phyloP scores from a whole-genome alignment of 2,329 filamentous ascomycete genomes.

The Fusarium burgessii region DNA sequence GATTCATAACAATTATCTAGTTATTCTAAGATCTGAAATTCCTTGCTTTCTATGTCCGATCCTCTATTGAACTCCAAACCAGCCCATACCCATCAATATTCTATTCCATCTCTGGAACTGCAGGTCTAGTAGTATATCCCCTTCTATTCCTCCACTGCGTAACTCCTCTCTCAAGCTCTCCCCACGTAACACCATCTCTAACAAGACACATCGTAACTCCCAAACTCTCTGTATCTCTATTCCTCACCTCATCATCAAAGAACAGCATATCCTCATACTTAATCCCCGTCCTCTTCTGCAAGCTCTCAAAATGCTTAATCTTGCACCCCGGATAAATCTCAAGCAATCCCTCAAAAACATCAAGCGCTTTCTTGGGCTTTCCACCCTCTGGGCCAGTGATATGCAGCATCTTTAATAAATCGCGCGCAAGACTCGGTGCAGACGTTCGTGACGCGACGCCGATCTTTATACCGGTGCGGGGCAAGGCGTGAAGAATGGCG shows the following conservation, averaged over 20 bases:
- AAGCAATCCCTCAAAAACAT: slow-evolving; percentile 69
- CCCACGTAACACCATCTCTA: slow-evolving; percentile 79
- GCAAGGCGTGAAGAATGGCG: slow-evolving; percentile 71
- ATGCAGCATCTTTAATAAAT: slow-evolving; percentile 82
- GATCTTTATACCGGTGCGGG: slow-evolving; percentile 62
- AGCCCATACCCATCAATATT: background rate
- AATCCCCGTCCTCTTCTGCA: slow-evolving; percentile 78
- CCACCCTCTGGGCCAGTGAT: slow-evolving; percentile 49
- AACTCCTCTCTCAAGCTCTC: slow-evolving; percentile 83
- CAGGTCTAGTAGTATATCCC: slow-evolving; percentile 53
- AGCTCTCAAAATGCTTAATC: slow-evolving; percentile 82
- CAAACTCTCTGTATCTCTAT: slow-evolving; percentile 81
- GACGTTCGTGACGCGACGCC: slow-evolving; percentile 85
- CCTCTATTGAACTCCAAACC: slow-evolving; percentile 2
- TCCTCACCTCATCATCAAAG: slow-evolving; percentile 92
- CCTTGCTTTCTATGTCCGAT: background rate
- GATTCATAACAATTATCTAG: background rate
- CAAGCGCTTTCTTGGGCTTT: slow-evolving; percentile 60
- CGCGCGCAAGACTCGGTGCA: slow-evolving; percentile 81
- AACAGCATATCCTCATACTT: slow-evolving; percentile 89
- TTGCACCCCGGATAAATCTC: slow-evolving; percentile 84
- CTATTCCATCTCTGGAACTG: slow-evolving; percentile 19
- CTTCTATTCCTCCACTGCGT: slow-evolving; percentile 82
- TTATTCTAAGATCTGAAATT: background rate
- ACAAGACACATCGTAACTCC: slow-evolving; percentile 90